Percentiles rank a stretch among this genome's conserved stretches.
phyloP scores from a whole-genome alignment of 139 green algal genomes.

The Parachlorella kessleri region DNA sequence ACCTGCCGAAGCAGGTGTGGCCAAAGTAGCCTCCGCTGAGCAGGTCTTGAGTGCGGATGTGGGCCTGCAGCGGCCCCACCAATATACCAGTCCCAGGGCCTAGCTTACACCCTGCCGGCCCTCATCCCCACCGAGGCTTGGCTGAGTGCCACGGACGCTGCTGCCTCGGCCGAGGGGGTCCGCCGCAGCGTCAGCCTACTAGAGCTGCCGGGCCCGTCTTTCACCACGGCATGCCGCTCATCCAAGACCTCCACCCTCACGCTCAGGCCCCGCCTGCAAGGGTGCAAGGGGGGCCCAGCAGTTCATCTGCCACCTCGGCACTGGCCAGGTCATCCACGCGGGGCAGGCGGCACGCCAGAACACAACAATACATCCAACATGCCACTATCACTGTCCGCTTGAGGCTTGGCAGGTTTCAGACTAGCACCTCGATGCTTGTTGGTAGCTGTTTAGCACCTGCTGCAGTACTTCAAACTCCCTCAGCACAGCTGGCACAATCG shows the following conservation, averaged over 20 bases:
- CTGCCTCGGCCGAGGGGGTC: constrained; percentile 20
- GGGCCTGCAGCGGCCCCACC: not conserved
- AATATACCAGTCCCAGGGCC: not conserved
- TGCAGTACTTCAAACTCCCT: too few relatives aligned
- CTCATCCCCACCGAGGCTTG: not conserved
- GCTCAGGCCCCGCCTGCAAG: not conserved
- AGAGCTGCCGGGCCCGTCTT: not conserved
- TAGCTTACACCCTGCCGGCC: not conserved
- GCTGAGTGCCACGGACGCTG: constrained; percentile 26
- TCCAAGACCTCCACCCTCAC: not conserved
- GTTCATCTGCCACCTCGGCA: too few relatives aligned
- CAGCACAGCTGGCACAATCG: too few relatives aligned
- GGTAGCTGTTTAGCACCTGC: too few relatives aligned
- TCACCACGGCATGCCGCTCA: not conserved
- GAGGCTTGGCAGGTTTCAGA: too few relatives aligned
- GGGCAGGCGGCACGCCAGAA: too few relatives aligned
- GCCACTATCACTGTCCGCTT: too few relatives aligned
- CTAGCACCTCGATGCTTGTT: too few relatives aligned
- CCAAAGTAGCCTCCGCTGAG: not conserved
- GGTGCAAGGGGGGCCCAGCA: not conserved
- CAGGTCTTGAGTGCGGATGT: too few relatives aligned
- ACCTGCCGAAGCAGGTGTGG: not conserved
- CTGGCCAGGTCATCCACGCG: too few relatives aligned
- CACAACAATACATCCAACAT: too few relatives aligned
- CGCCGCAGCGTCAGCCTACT: constrained; percentile 4